Evolutionary conservation across 1,139 yeast species (phyloP).

Genomic region (Suhomyces choctaworum): DNA sequence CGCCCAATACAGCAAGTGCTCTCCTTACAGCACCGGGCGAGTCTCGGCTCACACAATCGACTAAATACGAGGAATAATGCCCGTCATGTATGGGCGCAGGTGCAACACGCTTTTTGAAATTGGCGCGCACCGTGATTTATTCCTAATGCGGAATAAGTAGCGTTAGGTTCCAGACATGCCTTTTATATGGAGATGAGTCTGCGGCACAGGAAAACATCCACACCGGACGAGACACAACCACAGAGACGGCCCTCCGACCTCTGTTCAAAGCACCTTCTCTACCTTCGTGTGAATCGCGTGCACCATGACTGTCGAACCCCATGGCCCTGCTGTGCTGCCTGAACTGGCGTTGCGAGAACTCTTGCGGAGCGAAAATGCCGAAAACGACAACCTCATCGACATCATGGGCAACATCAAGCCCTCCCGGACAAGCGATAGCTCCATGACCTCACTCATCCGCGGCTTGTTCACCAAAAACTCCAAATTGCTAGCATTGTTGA

Average conservation of each 20-base stretch:
- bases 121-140: constrained; percentile 7
- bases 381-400: constrained; percentile 36
- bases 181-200: constrained; percentile 4
- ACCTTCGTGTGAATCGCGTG: no score
- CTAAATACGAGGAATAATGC: constrained; percentile 7
- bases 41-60: neutral
- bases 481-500: constrained; percentile 29
- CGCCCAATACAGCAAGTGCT: no score
- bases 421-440: constrained; percentile 26
- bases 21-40: no score
- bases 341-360: constrained; percentile 8
- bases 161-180: neutral
- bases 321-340: constrained; percentile 1
- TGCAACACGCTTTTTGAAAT: constrained; percentile 5
- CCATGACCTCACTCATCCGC: constrained; percentile 37
- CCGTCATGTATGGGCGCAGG: constrained; percentile 5
- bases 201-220: no score
- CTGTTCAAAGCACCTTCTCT: no score
- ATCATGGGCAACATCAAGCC: constrained; percentile 41
- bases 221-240: no score
- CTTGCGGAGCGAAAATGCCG: constrained; percentile 26
- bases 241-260: no score
- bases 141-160: constrained; percentile 5
- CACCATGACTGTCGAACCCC: constrained; percentile 4
- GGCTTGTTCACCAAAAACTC: constrained; percentile 46